Conservation (phyloP, 768 basidiomycete species). For the Hygrocybe punicea region DNA sequence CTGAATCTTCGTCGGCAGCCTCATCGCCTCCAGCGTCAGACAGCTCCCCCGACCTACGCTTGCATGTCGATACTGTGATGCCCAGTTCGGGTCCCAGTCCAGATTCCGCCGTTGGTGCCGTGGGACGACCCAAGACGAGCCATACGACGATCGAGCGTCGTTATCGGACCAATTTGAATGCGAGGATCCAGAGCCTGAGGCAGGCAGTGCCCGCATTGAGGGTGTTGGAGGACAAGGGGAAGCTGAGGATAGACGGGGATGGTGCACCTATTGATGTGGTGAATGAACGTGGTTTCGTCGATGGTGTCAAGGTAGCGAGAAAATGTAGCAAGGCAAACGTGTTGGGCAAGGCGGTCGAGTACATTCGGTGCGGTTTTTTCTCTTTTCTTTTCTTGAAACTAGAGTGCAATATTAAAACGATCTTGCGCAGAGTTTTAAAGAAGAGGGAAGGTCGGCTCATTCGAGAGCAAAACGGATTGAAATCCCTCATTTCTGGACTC, state of each 20-base stretch:
- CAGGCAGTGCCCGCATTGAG: conserved; percentile 81
- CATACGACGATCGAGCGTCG: conserved; percentile 88
- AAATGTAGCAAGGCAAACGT: conserved; percentile 92
- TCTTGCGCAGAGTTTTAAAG: conserved; percentile 62
- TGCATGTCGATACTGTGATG: conserved; percentile 12
- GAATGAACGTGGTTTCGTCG: conserved; percentile 83
- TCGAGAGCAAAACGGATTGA: conserved; percentile 73
- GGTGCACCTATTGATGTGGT: conserved; percentile 44
- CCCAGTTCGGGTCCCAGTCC: neutral
- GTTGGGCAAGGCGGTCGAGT: conserved; percentile 86
- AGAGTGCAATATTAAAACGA: conserved; percentile 6
- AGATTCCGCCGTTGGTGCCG: conserved; percentile 11
- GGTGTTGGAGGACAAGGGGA: conserved; percentile 62
- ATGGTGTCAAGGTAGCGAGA: conserved; percentile 88
- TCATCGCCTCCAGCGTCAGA: conserved; percentile 31
- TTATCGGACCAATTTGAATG: conserved; percentile 85
- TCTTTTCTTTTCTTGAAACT: neutral
- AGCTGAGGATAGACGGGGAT: conserved; percentile 31
- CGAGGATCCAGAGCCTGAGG: conserved; percentile 76
- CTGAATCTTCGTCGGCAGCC: conserved; percentile 44
- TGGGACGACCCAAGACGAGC: conserved; percentile 70
- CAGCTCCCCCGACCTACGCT: conserved; percentile 15
- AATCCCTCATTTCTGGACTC: conserved; percentile 62
- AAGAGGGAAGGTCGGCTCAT: conserved; percentile 67
- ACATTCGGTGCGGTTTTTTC: conserved; percentile 54